Conservation (phyloP, 129 eudicot species). For the Flaveria linearis region DNA sequence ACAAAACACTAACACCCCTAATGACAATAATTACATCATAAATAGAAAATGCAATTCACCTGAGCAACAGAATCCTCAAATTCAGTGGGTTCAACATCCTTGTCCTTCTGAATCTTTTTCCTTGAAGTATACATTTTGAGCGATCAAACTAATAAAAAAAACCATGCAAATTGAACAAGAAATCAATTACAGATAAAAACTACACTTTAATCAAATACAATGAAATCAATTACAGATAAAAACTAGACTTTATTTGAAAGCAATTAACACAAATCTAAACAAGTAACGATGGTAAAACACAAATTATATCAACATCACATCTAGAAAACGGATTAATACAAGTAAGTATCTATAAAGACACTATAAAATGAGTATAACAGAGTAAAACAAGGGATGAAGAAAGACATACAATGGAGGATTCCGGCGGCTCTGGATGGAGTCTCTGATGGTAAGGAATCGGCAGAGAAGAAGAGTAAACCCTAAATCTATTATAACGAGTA, state of each 20-base stretch:
- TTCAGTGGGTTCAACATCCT: constrained; percentile 72
- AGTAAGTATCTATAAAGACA: background rate
- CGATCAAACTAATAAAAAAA: constrained; percentile 12
- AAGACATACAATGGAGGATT: constrained; percentile 8
- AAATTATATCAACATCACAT: background rate
- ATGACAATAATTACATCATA: background rate
- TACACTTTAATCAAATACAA: background rate
- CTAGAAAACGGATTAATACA: background rate
- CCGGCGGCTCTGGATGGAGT: constrained; percentile 15
- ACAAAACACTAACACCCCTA: background rate
- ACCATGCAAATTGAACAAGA: background rate
- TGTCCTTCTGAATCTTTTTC: constrained; percentile 80
- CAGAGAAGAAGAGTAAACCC: constrained; percentile 27
- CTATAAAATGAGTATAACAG: background rate
- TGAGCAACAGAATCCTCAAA: constrained; percentile 81
- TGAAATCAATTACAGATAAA: background rate
- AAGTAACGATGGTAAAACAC: background rate
- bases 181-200: too few relatives aligned
- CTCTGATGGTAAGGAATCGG: constrained; percentile 20
- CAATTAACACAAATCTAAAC: constrained; percentile 4
- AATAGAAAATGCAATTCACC: constrained; percentile 28
- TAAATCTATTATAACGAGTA: constrained; percentile 9
- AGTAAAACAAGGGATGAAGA: background rate
- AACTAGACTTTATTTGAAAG: background rate
- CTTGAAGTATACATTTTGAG: constrained; percentile 68